Conservation (phyloP, 495 filamentous ascomycete species). For the Pyrenula aspistea region DNA sequence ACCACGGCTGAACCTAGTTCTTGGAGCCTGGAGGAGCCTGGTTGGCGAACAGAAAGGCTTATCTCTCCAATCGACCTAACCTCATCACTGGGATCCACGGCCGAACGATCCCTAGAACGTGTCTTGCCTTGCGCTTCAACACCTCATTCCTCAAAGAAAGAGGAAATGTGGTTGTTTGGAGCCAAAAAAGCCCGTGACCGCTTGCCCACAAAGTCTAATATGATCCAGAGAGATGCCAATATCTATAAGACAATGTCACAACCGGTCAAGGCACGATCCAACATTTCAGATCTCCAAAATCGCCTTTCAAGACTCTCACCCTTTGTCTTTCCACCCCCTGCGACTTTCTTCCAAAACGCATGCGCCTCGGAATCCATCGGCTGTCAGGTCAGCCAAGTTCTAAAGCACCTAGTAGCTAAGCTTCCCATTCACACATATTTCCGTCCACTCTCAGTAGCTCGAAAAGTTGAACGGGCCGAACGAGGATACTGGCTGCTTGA, state of each 20-base stretch:
- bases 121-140: not conserved
- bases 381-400: conserved; percentile 35
- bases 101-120: not conserved
- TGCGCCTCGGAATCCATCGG: conserved; percentile 24
- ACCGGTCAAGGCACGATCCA: not conserved
- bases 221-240: too few relatives aligned
- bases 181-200: not conserved
- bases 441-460: conserved; percentile 10
- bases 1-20: not conserved
- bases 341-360: conserved; percentile 29
- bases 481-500: conserved; percentile 55
- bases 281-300: not conserved
- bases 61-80: not conserved
- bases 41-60: not conserved
- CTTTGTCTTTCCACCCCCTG: conserved; percentile 9
- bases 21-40: not conserved
- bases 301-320: conserved; percentile 5
- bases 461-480: conserved; percentile 42
- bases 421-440: conserved; percentile 2
- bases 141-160: too few relatives aligned
- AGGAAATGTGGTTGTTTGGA: not conserved
- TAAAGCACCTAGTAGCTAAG: not conserved
- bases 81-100: not conserved
- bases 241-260: not conserved
- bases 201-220: not conserved